Evolutionary conservation across 176 grass and related monocot genomes (phyloP).

Genomic region (Ensete glaucum): DNA sequence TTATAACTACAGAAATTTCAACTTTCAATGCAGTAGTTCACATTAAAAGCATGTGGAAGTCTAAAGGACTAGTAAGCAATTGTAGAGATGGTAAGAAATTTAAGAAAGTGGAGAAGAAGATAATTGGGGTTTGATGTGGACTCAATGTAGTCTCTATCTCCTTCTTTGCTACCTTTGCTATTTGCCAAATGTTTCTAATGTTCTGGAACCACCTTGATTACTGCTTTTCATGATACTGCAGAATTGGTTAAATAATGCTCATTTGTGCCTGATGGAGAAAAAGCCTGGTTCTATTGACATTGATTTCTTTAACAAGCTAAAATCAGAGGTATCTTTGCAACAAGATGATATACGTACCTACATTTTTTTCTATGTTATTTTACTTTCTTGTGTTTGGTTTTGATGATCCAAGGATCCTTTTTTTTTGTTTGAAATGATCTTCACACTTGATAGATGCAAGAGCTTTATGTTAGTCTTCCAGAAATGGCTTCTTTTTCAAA

Average conservation of each 20-base stretch:
- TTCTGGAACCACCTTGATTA: background rate
- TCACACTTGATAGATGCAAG: slow-evolving; percentile 49
- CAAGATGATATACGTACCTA: background rate
- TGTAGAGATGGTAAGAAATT: background rate
- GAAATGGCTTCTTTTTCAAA: slow-evolving; percentile 54
- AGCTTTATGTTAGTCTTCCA: slow-evolving; percentile 47
- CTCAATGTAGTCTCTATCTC: background rate
- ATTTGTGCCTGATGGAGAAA: slow-evolving; percentile 40
- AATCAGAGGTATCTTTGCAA: slow-evolving; percentile 49
- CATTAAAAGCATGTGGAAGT: background rate
- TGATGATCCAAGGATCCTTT: background rate
- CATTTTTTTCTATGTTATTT: slow-evolving; percentile 5
- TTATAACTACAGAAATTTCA: background rate
- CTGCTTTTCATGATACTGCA: slow-evolving; percentile 28
- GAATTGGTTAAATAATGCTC: slow-evolving; percentile 59
- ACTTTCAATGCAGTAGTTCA: background rate
- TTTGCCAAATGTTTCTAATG: background rate
- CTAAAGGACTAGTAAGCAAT: background rate
- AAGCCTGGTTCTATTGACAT: slow-evolving; percentile 35
- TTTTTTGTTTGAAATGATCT: slow-evolving; percentile 22
- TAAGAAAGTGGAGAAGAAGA: too few relatives aligned
- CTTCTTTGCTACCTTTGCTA: background rate
- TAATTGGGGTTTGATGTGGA: too few relatives aligned
- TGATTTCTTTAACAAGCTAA: slow-evolving; percentile 50
- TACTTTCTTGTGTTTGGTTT: slow-evolving; percentile 24